phyloP scores from a whole-genome alignment of 1,284 basidiomycete genomes.

The Ceraceosorus bombacis region DNA sequence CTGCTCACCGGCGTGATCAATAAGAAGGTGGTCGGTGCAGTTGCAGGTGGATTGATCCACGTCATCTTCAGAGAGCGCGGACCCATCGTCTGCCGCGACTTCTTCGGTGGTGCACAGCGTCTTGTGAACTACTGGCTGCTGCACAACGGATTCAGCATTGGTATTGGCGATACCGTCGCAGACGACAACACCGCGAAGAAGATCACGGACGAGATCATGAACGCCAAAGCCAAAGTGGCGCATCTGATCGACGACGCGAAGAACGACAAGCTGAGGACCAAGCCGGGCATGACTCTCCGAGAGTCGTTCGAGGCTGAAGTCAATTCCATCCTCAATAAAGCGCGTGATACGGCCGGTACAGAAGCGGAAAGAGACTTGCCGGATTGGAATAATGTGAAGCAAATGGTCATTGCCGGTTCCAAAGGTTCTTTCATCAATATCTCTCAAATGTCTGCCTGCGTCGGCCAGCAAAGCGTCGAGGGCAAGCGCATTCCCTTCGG shows the following conservation, averaged over 20 bases:
- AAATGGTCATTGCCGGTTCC: slow-evolving; percentile 98
- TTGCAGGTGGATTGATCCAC: slow-evolving; percentile 81
- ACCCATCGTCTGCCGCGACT: slow-evolving; percentile 78
- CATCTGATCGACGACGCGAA: slow-evolving; percentile 42
- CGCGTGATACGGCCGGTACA: slow-evolving; percentile 90
- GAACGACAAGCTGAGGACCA: slow-evolving; percentile 43
- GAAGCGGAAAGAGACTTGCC: slow-evolving; percentile 92
- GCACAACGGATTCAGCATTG: slow-evolving; percentile 97
- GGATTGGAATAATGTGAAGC: slow-evolving; percentile 99
- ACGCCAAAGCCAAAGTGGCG: slow-evolving; percentile 59
- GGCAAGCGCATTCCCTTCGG: slow-evolving; percentile 97
- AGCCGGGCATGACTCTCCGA: slow-evolving; percentile 92
- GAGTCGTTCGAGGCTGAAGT: slow-evolving; percentile 94
- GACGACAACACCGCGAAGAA: slow-evolving; percentile 73
- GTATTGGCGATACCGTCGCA: slow-evolving; percentile 96
- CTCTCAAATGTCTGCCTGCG: slow-evolving; percentile 99
- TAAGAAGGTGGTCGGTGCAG: slow-evolving; percentile 95
- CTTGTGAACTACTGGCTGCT: slow-evolving; percentile 98
- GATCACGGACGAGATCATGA: slow-evolving; percentile 75
- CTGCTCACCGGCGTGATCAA: slow-evolving; percentile 90
- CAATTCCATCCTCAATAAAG: slow-evolving; percentile 83
- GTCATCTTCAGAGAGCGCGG: slow-evolving; percentile 97
- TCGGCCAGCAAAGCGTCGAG: slow-evolving; percentile 96
- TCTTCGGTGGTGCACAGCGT: slow-evolving; percentile 89
- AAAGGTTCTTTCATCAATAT: slow-evolving; percentile 94